Percentiles rank a stretch among this genome's conserved stretches.
phyloP scores from a whole-genome alignment of 352 stramenopile species.

The Globisporangium irregulare region DNA sequence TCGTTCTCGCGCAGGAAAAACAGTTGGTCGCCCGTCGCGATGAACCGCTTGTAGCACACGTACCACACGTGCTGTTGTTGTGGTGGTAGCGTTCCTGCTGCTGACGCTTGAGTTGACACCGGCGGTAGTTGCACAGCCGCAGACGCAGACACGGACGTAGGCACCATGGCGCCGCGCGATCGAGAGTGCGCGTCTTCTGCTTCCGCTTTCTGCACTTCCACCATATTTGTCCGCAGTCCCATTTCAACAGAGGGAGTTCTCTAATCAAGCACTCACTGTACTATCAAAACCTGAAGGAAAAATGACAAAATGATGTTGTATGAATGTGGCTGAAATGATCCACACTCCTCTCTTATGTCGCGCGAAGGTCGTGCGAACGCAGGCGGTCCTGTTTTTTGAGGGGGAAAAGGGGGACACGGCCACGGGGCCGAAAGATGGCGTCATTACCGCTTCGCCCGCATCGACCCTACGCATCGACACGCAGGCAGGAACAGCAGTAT shows the following conservation, averaged over 20 bases:
- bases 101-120: neutral
- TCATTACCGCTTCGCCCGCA: slow-evolving; percentile 5
- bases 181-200: neutral
- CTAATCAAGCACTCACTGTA: neutral
- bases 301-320: neutral
- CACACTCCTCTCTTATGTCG: neutral
- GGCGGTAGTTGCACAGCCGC: neutral
- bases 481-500: slow-evolving; percentile 1
- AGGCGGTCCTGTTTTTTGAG: neutral
- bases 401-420: slow-evolving; percentile 3
- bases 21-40: slow-evolving; percentile 15
- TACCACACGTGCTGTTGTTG: slow-evolving; percentile 7
- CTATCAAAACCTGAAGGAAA: neutral
- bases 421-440: neutral
- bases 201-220: neutral
- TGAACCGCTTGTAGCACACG: slow-evolving; percentile 7
- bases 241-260: neutral
- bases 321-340: neutral
- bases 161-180: neutral
- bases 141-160: neutral
- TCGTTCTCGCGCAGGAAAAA: slow-evolving; percentile 22
- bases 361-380: neutral
- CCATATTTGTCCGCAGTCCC: neutral
- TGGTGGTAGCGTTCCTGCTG: neutral
- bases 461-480: neutral